Percentiles rank a stretch among this genome's conserved stretches.
phyloP scores from a whole-genome alignment of 352 stramenopile genomes.

The Pythium dissimile region DNA sequence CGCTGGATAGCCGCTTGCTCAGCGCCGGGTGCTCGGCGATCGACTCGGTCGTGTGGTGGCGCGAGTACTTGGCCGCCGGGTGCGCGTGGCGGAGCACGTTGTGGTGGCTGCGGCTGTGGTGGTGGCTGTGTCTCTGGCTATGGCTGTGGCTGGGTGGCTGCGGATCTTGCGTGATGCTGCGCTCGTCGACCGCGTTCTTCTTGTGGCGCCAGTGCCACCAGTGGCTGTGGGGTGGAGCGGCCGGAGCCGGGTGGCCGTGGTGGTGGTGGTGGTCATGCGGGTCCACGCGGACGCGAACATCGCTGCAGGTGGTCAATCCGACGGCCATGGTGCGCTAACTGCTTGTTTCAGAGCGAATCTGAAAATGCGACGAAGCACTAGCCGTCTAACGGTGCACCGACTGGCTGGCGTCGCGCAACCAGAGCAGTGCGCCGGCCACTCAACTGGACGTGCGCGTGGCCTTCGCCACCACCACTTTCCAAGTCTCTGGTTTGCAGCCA shows the following conservation, averaged over 20 bases:
- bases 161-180: background rate
- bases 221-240: constrained; percentile 4
- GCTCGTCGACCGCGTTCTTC: background rate
- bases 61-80: background rate
- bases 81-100: background rate
- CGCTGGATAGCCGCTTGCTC: constrained; percentile 13
- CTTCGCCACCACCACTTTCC: background rate
- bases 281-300: constrained; percentile 1
- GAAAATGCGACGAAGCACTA: constrained; percentile 14
- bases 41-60: background rate
- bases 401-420: too few species aligned
- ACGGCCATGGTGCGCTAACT: constrained; percentile 9
- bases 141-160: background rate
- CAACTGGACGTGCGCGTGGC: too few species aligned
- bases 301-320: constrained; percentile 5
- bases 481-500: background rate
- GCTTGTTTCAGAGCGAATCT: background rate
- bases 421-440: too few species aligned
- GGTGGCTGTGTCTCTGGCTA: too few species aligned
- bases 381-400: background rate
- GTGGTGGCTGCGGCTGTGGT: background rate
- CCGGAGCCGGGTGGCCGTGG: background rate
- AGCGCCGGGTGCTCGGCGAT: constrained; percentile 2
- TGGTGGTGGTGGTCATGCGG: constrained; percentile 18
- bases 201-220: constrained; percentile 18